A percentile compares a stretch with the other conserved stretches of the same genome.
phyloP scores from a whole-genome alignment of 108 stramenopile species.

The Nitzschia inconspicua region DNA sequence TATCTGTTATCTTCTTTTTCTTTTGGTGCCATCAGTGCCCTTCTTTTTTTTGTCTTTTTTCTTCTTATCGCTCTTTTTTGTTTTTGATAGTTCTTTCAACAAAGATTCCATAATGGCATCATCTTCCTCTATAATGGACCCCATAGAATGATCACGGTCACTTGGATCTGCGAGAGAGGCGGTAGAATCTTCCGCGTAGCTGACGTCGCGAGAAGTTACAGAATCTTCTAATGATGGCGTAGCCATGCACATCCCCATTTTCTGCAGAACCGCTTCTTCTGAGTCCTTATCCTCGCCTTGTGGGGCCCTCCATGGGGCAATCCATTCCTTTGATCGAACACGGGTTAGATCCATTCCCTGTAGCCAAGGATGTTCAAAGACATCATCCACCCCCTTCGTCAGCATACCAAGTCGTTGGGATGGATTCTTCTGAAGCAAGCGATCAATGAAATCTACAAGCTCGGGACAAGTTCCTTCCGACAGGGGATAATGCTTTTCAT shows the following conservation, averaged over 20 bases:
- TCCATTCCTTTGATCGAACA: slow-evolving; percentile 41
- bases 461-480: not conserved
- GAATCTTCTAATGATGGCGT: not conserved
- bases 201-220: not conserved
- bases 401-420: slow-evolving; percentile 59
- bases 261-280: too few species aligned
- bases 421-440: slow-evolving; percentile 52
- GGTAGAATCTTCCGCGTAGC: not conserved
- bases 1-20: too few species aligned
- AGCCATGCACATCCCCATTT: too few species aligned
- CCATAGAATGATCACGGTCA: too few species aligned
- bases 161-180: not conserved
- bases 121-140: too few species aligned
- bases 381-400: slow-evolving; percentile 53
- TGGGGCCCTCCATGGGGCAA: slow-evolving; percentile 87
- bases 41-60: too few species aligned
- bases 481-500: slow-evolving; percentile 61
- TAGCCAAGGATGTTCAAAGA: slow-evolving; percentile 71
- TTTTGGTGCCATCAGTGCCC: too few species aligned
- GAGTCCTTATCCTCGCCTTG: not conserved
- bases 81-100: too few species aligned
- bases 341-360: slow-evolving; percentile 53
- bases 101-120: too few species aligned
- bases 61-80: too few species aligned
- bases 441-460: slow-evolving; percentile 44